Conservation (phyloP, 1,139 yeast species). For the Casaregolazyma lundiana region DNA sequence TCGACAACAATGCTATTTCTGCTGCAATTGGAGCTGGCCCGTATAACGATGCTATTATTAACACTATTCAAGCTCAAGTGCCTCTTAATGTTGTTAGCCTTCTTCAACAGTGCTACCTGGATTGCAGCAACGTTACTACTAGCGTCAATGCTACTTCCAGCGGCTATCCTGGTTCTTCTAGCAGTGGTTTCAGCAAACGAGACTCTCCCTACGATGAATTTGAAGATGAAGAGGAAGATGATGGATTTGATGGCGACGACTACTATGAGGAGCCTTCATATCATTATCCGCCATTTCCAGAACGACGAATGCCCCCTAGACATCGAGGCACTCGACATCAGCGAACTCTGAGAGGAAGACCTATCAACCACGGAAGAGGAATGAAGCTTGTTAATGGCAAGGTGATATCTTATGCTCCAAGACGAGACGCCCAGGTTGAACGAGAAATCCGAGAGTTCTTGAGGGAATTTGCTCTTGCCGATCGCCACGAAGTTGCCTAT, state of each 20-base stretch:
- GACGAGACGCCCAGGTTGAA: background rate
- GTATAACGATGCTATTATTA: constrained; percentile 13
- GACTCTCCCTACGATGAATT: constrained; percentile 8
- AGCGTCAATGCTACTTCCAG: background rate
- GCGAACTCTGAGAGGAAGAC: constrained; percentile 6
- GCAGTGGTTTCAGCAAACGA: constrained; percentile 1
- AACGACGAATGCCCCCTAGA: background rate
- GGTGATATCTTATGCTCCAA: background rate
- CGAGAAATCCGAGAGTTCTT: constrained; percentile 2
- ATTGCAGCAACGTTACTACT: constrained; percentile 9
- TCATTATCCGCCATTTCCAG: constrained; percentile 1
- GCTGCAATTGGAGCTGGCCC: constrained; percentile 19
- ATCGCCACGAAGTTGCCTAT: constrained; percentile 2
- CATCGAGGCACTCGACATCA: background rate
- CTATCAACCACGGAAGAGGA: background rate
- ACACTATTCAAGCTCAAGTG: constrained; percentile 13
- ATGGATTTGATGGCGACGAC: constrained; percentile 2
- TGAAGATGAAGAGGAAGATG: constrained; percentile 9
- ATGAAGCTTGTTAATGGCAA: background rate
- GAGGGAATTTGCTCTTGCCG: constrained; percentile 1
- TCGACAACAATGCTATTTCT: constrained; percentile 14
- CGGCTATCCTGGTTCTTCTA: background rate
- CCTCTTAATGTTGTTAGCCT: constrained; percentile 15
- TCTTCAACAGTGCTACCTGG: constrained; percentile 15
- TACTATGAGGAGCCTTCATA: background rate